Base-by-base conservation (phyloP, 78 protist species). In the Cavenderia fasciculata region DNA sequence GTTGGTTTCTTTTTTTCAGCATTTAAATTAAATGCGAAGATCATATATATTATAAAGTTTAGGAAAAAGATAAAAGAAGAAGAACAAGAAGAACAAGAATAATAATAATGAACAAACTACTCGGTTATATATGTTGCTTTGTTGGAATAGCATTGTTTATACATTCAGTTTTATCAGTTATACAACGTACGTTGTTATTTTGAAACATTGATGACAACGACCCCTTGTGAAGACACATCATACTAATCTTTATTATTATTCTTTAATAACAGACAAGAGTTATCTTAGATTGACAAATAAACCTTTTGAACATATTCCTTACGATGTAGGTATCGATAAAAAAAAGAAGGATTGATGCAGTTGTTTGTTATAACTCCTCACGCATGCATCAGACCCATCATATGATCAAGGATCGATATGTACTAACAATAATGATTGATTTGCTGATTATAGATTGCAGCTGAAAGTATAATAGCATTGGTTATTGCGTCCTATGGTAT, bases 211-310 rank as follows among this genome's bases (percentile, higher is more conserved):
- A 66, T 18, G 7, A 66, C n/a, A 68, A 47, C 54, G 3, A 25
- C 16, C 62, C 27, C n/a, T n/a, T n/a, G n/a, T n/a, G n/a, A n/a
- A n/a, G n/a, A n/a, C n/a, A n/a, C n/a, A 59, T 4, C 8, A n/a
- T 31, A 19, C 6, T 10, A 31, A 33, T 19, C 4, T 7, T 19
- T 6, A 54, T n/a, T 38, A 72, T 4, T 6, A 11, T 27, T 16
- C 3, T 4, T 34, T 27, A 14, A 8, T 14, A 23, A 56, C n/a
- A 82, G 90, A 82, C 44, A 65, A 78, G 56, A 82, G 63, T 40
- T 82, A 82, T 68, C 40, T 82, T 38, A 82, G 90, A 68, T 44
- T 82, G 21, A 68, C 78, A 43, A 66, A 82, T 57, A 74, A 82
- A 33, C 36, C 69, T 8, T 82, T 82, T 57, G 90, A 82, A 14